These are phyloP conservation scores for Prototheca stagnorum DNA, from an alignment of 163 green algal species.

Conservation along the genomic window DNA sequence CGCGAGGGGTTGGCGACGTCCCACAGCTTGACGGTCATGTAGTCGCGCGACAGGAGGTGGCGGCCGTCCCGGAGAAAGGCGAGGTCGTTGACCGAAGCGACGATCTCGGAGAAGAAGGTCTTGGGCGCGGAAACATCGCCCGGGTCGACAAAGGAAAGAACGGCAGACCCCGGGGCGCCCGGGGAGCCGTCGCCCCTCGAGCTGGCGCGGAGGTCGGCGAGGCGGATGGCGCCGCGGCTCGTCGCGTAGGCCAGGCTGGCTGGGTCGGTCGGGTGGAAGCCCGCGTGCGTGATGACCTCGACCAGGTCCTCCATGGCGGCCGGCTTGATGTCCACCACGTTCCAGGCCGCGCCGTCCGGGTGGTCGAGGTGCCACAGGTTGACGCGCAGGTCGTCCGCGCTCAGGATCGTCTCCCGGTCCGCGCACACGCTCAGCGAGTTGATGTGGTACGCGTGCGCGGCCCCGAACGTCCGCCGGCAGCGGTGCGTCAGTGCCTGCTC, in stretches of 20 bases:
- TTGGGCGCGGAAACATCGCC: constrained; percentile 22
- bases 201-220: constrained; percentile 79
- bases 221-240: constrained; percentile 82
- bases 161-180: neutral
- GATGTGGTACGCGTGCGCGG: constrained; percentile 98
- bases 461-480: constrained; percentile 62
- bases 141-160: no score
- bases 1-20: constrained; percentile 76
- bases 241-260: constrained; percentile 85
- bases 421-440: constrained; percentile 85
- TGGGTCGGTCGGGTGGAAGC: constrained; percentile 86
- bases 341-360: constrained; percentile 65
- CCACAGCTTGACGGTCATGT: constrained; percentile 97
- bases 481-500: constrained; percentile 42
- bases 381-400: constrained; percentile 87
- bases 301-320: constrained; percentile 96
- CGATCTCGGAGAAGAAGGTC: constrained; percentile 96
- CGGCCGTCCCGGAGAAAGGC: constrained; percentile 71
- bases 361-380: constrained; percentile 96
- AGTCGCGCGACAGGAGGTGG: constrained; percentile 84
- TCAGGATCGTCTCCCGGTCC: constrained; percentile 92
- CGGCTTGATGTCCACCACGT: constrained; percentile 98
- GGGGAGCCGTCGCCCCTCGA: constrained; percentile 52
- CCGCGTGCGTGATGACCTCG: constrained; percentile 94
- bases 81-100: constrained; percentile 82